Percentiles rank a stretch among this genome's conserved stretches.
Evolutionary conservation across 495 filamentous ascomycete species (phyloP).

Genomic region (Annulohypoxylon moriforme): DNA sequence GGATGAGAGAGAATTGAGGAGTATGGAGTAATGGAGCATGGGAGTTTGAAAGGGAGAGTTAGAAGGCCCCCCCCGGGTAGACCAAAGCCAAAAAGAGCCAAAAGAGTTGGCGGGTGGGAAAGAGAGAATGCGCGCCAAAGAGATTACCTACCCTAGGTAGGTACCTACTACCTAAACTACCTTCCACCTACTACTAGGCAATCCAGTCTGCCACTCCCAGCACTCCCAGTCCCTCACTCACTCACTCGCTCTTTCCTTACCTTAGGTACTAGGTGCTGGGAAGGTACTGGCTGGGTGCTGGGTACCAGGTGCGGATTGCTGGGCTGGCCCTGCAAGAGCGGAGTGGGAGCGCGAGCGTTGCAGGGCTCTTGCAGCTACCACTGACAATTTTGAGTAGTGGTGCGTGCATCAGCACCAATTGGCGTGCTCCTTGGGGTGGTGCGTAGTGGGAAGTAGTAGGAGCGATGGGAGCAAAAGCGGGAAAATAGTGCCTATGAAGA

Average conservation of each 20-base stretch:
- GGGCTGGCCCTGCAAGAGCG: constrained; percentile 40
- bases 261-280: constrained; percentile 10
- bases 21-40: constrained; percentile 46
- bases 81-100: background rate
- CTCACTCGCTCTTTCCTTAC: background rate
- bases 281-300: constrained; percentile 15
- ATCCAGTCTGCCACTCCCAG: background rate
- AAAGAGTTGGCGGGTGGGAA: constrained; percentile 48
- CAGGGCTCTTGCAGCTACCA: constrained; percentile 44
- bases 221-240: background rate
- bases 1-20: constrained; percentile 46
- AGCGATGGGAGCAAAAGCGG: constrained; percentile 35
- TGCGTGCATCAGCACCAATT: constrained; percentile 44
- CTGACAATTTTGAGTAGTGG: constrained; percentile 46
- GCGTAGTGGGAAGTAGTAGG: background rate
- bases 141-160: constrained; percentile 29
- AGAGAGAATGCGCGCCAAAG: constrained; percentile 50
- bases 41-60: constrained; percentile 49
- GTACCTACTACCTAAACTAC: constrained; percentile 39
- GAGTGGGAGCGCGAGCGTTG: constrained; percentile 40
- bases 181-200: constrained; percentile 5
- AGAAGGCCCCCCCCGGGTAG: constrained; percentile 31
- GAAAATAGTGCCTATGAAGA: constrained; percentile 37
- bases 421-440: constrained; percentile 18
- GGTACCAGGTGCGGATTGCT: constrained; percentile 19